These are phyloP conservation scores for Fistulinella cinereoalba DNA, from an alignment of 1,284 basidiomycete species.

Conservation along the genomic window DNA sequence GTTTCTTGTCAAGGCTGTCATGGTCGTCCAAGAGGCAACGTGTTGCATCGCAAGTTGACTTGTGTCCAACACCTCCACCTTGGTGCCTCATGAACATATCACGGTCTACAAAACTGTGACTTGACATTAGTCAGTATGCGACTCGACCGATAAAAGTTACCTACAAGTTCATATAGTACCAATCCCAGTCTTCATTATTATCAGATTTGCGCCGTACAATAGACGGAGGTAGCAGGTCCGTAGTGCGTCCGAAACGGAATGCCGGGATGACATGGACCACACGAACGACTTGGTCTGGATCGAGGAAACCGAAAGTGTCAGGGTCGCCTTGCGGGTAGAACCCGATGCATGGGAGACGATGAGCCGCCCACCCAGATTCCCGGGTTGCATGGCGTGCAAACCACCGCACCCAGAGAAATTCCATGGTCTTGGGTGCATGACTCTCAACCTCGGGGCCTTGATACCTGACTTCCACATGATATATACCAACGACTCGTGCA, in stretches of 20 bases:
- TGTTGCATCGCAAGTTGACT: not conserved
- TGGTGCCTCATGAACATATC: not conserved
- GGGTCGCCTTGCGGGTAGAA: not conserved
- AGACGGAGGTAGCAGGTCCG: not conserved
- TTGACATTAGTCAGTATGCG: not conserved
- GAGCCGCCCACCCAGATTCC: not conserved
- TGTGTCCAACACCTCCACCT: not conserved
- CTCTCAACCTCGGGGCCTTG: not conserved
- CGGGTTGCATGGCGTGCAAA: not conserved
- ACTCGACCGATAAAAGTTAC: no score
- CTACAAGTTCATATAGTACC: not conserved
- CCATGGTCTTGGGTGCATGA: not conserved
- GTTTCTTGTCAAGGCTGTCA: not conserved
- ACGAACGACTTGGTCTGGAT: not conserved
- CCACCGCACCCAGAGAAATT: not conserved
- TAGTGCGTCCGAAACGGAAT: not conserved
- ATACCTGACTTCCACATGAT: conserved; percentile 27
- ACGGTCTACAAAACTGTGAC: not conserved
- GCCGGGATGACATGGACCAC: not conserved
- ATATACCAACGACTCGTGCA: conserved; percentile 35
- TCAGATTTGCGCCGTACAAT: not conserved
- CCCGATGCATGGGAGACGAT: not conserved
- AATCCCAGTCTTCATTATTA: not conserved
- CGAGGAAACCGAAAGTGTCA: not conserved
- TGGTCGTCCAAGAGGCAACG: not conserved